Conservation (phyloP, 331 rosid species). For the Erythrophleum ivorense region DNA sequence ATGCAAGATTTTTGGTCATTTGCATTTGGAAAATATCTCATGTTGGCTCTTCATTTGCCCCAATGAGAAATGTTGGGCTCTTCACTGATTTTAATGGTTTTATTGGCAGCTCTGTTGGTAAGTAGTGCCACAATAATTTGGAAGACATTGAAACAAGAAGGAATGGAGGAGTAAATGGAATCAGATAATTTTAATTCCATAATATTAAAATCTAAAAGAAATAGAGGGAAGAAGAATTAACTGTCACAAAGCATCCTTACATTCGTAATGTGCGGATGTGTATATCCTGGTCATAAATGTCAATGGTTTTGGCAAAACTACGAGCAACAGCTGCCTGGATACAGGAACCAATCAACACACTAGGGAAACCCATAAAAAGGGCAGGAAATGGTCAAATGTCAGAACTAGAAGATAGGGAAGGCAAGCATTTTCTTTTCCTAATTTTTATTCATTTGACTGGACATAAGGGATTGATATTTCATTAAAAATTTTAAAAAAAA, state of each 20-base stretch:
- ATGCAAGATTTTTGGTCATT: too few relatives aligned
- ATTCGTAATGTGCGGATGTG: constrained; percentile 73
- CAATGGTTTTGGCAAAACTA: constrained; percentile 75
- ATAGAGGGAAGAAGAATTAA: constrained; percentile 22
- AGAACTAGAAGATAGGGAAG: constrained; percentile 5
- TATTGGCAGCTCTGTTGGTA: too few relatives aligned
- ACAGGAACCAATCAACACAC: constrained; percentile 37
- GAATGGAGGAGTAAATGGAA: constrained; percentile 17
- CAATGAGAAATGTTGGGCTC: too few relatives aligned
- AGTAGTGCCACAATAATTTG: neutral
- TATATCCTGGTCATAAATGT: constrained; percentile 89
- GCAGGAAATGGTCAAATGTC: constrained; percentile 29
- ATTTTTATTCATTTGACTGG: neutral
- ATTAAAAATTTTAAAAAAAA: neutral
- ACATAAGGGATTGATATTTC: neutral
- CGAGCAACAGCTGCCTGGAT: constrained; percentile 87
- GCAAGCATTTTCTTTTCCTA: neutral
- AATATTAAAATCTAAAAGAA: constrained; percentile 21
- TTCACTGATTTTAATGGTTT: too few relatives aligned
- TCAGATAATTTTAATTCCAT: neutral
- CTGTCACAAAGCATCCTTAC: constrained; percentile 56
- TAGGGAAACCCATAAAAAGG: constrained; percentile 23
- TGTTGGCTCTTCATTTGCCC: too few relatives aligned
- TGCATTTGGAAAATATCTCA: too few relatives aligned
- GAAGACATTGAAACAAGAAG: constrained; percentile 25